Conservation (phyloP, 345 rosid genomes). For the Rhodamnia rubescens region DNA sequence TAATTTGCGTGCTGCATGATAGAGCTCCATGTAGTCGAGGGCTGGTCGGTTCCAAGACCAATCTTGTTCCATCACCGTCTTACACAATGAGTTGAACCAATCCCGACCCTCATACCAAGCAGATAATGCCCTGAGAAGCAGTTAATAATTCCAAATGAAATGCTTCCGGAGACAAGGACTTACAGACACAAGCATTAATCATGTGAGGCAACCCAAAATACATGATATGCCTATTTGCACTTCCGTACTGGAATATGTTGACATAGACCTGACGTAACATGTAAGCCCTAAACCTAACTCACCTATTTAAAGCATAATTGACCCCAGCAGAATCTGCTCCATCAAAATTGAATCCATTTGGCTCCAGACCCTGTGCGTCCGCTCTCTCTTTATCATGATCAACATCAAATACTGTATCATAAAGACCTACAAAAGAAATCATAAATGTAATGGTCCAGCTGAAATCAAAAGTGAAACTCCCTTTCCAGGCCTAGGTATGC, state of each 20-base stretch:
- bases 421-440: conserved; percentile 43
- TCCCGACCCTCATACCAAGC: conserved; percentile 69
- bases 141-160: background rate
- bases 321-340: conserved; percentile 79
- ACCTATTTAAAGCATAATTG: conserved; percentile 85
- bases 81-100: conserved; percentile 60
- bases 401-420: conserved; percentile 86
- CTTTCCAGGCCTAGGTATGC: background rate
- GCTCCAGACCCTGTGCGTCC: conserved; percentile 62
- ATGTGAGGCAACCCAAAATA: background rate
- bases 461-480: background rate
- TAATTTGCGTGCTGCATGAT: conserved; percentile 72
- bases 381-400: conserved; percentile 87
- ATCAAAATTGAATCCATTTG: conserved; percentile 88
- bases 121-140: conserved; percentile 57
- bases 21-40: conserved; percentile 90
- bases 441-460: background rate
- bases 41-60: conserved; percentile 99
- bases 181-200: background rate
- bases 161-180: background rate
- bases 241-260: background rate
- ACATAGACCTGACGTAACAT: background rate
- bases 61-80: conserved; percentile 94
- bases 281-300: background rate
- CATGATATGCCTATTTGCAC: background rate